Percentiles rank a stretch among this genome's conserved stretches.
phyloP scores from a whole-genome alignment of 108 stramenopile species.

The Skeletonema marinoi region DNA sequence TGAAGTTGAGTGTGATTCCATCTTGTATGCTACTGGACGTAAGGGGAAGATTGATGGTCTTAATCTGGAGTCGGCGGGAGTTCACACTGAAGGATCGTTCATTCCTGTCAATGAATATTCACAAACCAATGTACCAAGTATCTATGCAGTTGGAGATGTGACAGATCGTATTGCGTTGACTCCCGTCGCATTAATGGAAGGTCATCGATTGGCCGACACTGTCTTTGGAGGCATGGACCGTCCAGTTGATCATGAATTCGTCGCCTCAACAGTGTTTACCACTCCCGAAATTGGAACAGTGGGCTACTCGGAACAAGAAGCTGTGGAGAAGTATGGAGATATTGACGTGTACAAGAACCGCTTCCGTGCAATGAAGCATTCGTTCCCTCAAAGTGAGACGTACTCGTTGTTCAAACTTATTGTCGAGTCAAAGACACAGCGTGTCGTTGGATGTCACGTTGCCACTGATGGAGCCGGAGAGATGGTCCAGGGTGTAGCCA shows the following conservation, averaged over 20 bases:
- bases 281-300: constrained; percentile 87
- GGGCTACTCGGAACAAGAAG: constrained; percentile 89
- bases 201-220: constrained; percentile 69
- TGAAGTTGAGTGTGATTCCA: constrained; percentile 65
- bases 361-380: constrained; percentile 79
- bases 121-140: constrained; percentile 55
- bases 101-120: constrained; percentile 69
- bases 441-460: constrained; percentile 47
- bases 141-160: constrained; percentile 87
- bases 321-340: constrained; percentile 68
- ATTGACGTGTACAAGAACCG: constrained; percentile 66
- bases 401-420: constrained; percentile 76
- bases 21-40: constrained; percentile 80
- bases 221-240: constrained; percentile 82
- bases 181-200: constrained; percentile 85
- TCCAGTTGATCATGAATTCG: constrained; percentile 81
- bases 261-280: constrained; percentile 91
- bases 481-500: constrained; percentile 86
- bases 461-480: constrained; percentile 73
- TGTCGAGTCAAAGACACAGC: constrained; percentile 59
- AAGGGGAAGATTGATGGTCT: constrained; percentile 65
- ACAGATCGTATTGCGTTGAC: constrained; percentile 89
- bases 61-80: constrained; percentile 67
- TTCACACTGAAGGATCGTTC: constrained; percentile 41
- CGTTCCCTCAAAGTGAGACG: constrained; percentile 76